A percentile compares a stretch with the other conserved stretches of the same genome.
Evolutionary conservation across 352 stramenopile species (phyloP).

Genomic region (Phytopythium mirpurense): DNA sequence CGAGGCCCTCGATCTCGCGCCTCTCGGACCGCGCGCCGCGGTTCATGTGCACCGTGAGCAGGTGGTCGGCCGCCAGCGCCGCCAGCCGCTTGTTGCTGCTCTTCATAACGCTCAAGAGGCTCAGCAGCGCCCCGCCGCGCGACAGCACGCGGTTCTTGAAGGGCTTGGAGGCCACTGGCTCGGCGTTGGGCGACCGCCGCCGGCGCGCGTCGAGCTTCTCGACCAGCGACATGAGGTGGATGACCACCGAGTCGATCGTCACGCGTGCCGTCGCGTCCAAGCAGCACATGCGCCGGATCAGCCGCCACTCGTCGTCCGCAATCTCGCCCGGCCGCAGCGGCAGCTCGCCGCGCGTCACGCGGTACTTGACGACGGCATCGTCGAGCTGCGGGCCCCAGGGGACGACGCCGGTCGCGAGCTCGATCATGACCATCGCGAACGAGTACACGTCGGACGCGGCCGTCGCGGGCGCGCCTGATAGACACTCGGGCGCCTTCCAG

Average conservation of each 20-base stretch:
- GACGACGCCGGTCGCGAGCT: background rate
- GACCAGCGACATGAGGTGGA: background rate
- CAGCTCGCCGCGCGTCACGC: background rate
- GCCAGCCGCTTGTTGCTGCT: background rate
- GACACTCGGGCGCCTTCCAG: conserved; percentile 26
- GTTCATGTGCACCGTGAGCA: background rate
- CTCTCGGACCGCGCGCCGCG: background rate
- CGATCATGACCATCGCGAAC: conserved; percentile 7
- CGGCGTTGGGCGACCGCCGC: no score
- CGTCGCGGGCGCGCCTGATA: conserved; percentile 3
- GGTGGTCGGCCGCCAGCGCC: background rate
- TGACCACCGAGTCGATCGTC: conserved; percentile 2
- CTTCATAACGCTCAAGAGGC: background rate
- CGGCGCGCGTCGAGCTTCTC: background rate
- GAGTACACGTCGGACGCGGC: conserved; percentile 5
- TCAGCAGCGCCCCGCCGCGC: background rate
- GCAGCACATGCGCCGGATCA: conserved; percentile 1
- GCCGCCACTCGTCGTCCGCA: background rate
- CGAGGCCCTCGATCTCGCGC: background rate
- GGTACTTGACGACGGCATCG: background rate
- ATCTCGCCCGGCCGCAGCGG: background rate
- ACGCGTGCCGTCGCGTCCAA: background rate
- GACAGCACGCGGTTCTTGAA: background rate
- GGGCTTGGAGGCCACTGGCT: background rate
- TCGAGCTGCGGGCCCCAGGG: conserved; percentile 1